These are phyloP conservation scores for Musa schizocarpa DNA, from an alignment of 176 grass and related monocot genomes.

Conservation along the genomic window DNA sequence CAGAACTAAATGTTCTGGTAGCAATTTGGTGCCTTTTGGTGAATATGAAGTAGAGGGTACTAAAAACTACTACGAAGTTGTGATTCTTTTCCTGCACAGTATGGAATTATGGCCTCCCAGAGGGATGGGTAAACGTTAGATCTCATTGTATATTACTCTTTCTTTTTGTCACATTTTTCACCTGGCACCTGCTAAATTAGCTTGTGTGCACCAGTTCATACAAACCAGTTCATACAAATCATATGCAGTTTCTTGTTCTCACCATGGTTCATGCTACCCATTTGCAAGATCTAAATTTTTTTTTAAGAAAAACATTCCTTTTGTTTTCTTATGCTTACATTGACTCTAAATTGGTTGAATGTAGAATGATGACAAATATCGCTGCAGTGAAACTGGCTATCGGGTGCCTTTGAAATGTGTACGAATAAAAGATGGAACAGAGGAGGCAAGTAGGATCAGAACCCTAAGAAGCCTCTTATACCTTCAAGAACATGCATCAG, in stretches of 20 bases:
- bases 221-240: not conserved
- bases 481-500: not conserved
- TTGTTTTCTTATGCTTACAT: slow-evolving; percentile 4
- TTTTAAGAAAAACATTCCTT: not conserved
- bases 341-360: slow-evolving; percentile 14
- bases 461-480: slow-evolving; percentile 28
- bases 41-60: too few species aligned
- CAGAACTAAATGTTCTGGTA: too few species aligned
- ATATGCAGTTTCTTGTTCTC: not conserved
- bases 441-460: slow-evolving; percentile 36
- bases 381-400: slow-evolving; percentile 90
- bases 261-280: not conserved
- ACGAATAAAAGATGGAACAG: slow-evolving; percentile 35
- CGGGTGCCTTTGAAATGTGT: slow-evolving; percentile 82
- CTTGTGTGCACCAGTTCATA: not conserved
- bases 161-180: not conserved
- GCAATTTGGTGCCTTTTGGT: too few species aligned
- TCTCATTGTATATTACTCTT: not conserved
- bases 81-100: too few species aligned
- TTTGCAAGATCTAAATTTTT: not conserved
- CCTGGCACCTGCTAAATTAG: not conserved
- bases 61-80: too few species aligned
- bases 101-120: too few species aligned
- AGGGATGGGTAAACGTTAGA: not conserved
- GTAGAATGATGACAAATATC: slow-evolving; percentile 85